Evolutionary conservation across 2,329 filamentous ascomycete species (phyloP), one percentile per base, ranked within the genome.

Genomic region (Pyrenophora seminiperda): DNA sequence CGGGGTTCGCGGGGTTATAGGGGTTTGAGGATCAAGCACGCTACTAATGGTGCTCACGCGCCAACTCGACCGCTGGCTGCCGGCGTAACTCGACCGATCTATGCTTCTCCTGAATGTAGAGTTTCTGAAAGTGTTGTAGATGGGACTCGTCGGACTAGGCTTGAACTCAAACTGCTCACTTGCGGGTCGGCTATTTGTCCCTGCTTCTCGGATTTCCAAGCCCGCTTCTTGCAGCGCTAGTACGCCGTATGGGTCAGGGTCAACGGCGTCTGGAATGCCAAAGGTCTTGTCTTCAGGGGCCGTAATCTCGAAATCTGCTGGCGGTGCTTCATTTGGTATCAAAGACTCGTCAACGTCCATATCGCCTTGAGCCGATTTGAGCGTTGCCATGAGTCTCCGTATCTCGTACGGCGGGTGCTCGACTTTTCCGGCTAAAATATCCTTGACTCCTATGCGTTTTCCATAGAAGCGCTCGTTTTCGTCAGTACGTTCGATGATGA

Each of bases 191-290:
- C 83, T 79, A 41, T 85, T 83, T 2, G 87, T 88, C 27, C 91
- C 91, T n/a, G 92, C 92, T 75, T 97, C 92, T 43, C 89, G 84
- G 59, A 97, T 94, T 62, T 93, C 90, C 47, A 97, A 77, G 2
- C 93, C 93, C 53, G 91, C 89, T 77, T 91, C 87, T 68, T 96
- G 91, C n/a, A 97, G 76, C 6, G 93, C 92, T 57, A 92, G 82
- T 19, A 97, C 89, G 18, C 93, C 93, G 67, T 90, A 97, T 0
- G 93, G 93, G 70, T 97, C 93, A 0, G 92, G 91, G 62, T 97
- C 93, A 46, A 91, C 85, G 3, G 78, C 75, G 56, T 87, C 85
- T 1, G 91, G 91, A 13, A 96, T 79, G 2, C 92, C 92, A 74
- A 97, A 96, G 2, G 77, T 76, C 22, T 79, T 74, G 6, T 74